These are phyloP conservation scores for Colletotrichum sp. DNA, from an alignment of 2,329 filamentous ascomycete species.

Conservation along the genomic window DNA sequence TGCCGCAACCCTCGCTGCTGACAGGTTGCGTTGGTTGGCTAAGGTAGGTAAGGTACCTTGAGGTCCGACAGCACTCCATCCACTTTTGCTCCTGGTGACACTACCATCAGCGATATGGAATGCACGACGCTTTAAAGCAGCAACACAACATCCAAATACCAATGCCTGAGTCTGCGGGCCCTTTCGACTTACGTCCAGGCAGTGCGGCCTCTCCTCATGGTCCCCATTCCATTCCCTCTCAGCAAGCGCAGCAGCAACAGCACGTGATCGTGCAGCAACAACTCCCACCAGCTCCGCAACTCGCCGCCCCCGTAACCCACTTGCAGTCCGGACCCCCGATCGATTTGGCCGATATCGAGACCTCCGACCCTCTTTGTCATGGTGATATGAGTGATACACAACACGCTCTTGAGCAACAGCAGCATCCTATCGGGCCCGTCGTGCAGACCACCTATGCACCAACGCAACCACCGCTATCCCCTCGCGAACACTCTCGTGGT, in stretches of 20 bases:
- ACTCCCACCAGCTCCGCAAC: conserved; percentile 10
- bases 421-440: neutral
- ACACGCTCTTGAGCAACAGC: conserved; percentile 1
- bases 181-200: conserved; percentile 3
- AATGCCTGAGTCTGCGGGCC: neutral
- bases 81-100: neutral
- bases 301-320: neutral
- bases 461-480: neutral
- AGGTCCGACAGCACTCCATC: neutral
- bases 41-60: too few relatives aligned
- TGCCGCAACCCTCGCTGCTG: neutral
- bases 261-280: conserved; percentile 9
- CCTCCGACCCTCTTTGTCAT: neutral
- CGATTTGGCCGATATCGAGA: neutral
- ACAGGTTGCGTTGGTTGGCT: neutral
- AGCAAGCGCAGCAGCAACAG: neutral
- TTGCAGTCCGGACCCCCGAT: conserved; percentile 15
- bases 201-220: conserved; percentile 3
- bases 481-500: neutral
- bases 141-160: conserved; percentile 8
- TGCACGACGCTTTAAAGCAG: conserved; percentile 19
- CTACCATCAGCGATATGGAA: neutral
- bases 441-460: neutral
- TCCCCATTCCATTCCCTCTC: conserved; percentile 23
- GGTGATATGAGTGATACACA: neutral